phyloP scores from a whole-genome alignment of 768 basidiomycete species.

The Glaciozyma martinii region DNA sequence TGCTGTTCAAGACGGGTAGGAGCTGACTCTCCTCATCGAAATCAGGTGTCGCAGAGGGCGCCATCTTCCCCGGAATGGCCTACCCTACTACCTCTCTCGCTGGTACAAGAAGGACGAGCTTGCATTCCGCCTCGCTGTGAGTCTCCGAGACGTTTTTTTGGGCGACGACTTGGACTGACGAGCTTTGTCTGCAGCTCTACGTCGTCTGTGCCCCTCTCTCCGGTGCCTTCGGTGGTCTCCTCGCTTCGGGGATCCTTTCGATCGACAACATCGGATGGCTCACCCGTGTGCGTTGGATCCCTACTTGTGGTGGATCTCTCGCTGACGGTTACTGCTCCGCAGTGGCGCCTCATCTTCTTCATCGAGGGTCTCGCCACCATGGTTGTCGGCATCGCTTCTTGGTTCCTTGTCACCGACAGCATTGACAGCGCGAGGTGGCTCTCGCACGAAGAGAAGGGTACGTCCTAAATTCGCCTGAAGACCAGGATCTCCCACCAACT shows the following conservation, averaged over 20 bases:
- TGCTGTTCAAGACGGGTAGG: too few species aligned
- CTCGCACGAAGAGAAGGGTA: constrained; percentile 22
- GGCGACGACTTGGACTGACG: too few species aligned
- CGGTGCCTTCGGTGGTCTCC: constrained; percentile 33
- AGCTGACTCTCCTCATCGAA: too few species aligned
- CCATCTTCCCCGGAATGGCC: constrained; percentile 24
- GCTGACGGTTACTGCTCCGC: too few species aligned
- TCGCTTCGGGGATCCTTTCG: constrained; percentile 31
- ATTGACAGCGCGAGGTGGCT: constrained; percentile 29
- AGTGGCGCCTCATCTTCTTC: constrained; percentile 8
- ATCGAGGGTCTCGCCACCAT: constrained; percentile 29
- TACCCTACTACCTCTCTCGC: constrained; percentile 1
- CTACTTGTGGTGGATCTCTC: not conserved
- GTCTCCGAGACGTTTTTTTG: too few species aligned
- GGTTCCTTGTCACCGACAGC: constrained; percentile 23
- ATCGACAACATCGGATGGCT: not conserved
- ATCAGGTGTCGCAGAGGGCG: constrained; percentile 20
- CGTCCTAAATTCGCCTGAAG: not conserved
- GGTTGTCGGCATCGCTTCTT: constrained; percentile 17
- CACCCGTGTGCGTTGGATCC: constrained; percentile 4
- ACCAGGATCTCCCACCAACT: not conserved
- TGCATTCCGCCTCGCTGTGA: constrained; percentile 26
- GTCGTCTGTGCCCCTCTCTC: constrained; percentile 33
- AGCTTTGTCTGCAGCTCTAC: constrained; percentile 27
- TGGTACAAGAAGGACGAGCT: constrained; percentile 29